Base-by-base conservation (phyloP, 2,329 filamentous ascomycete species). In the Fusarium udum region DNA sequence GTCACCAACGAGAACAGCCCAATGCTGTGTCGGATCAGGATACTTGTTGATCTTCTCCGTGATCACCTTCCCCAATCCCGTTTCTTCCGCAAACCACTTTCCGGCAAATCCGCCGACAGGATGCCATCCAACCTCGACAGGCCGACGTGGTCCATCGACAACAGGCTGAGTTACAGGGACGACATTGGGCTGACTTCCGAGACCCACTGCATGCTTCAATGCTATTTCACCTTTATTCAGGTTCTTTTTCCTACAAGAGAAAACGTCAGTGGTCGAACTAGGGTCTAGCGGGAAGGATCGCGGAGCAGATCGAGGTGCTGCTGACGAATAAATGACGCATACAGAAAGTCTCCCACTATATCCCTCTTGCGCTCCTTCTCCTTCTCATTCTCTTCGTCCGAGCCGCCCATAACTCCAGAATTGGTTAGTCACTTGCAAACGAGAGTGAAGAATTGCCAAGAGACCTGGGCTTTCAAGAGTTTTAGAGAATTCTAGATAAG, bases 1-100 rank as follows among this genome's bases (percentile, higher is more conserved):
- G 18, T 85, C 87, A 4, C 87, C 88, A 2, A 90, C 87, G 1
- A 90, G 80, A 3, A 90, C 86, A 6, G 87, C 87, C 88, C 88
- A 90, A 74, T 90, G 88, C 79, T 90, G 88, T 8, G 87, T 89
- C 7, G 88, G 88, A 75, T 90, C 88, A 0, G 88, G 88, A 69
- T 87, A 89, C 64, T 82, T 83, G 73, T 87, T 84, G 61, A 88
- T 85, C 70, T 84, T 86, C 51, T 88, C 85, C 0, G 86, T 88
- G 66, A 90, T 89, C 81, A 87, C 81, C 78, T 86, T 87, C 6
- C 88, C 88, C 28, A 90, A 76, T 0, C 86, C 85, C 1, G 87
- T 88, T 75, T 87, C 81, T 61, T 90, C 87, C 20, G 87, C 87
- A 57, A 90, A 87, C 87, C 88, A 90, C 73, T 88, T 89, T 45